Base-by-base conservation (phyloP, 1,139 yeast genomes). In the Debaryomyces sp. region DNA sequence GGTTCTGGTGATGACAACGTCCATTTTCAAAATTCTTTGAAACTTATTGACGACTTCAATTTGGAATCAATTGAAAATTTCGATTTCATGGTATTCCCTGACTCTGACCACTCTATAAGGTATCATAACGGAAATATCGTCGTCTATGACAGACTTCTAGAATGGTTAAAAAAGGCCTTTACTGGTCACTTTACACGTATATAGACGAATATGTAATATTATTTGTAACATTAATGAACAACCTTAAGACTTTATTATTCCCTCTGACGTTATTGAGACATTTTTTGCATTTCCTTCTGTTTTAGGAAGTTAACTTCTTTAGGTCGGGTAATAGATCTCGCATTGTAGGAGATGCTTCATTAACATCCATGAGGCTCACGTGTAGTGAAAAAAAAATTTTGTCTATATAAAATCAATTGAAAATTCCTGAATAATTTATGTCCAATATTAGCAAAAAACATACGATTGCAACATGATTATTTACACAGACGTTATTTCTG, bases 1-100 rank as follows among this genome's bases (percentile, higher is more conserved):
- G 95, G 95, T 8, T 80, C 89, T 1, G 94, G 92, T 17, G 95
- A 87, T 64, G 95, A 87, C 63, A 87, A 87, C 54, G 95, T 87
- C 36, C 95, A 87, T 64, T 79, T 86, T 62, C 95, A 87, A 62
- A 85, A 87, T 65, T 73, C 87, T 21, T 75, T 85, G 53, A 83
- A 82, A 61, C 70, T 87, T 21, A 62, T 87, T 46, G 94, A 87
- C 61, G 72, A 77, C 52, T 74, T 87, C 52, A 81, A 87, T 59
- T 59, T 84, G 47, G 78, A 70, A 9, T 73, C 71, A 5, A 76
- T 87, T 36, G 89, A 85, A 57, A 87, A 87, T 64, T 87, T 81
- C 57, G 94, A 87, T 60, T 72, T 86, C 54, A 85, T 83, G 74
- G 78, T 86, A 3, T 87, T 86, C 75, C 94, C 95, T 2, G 95